A percentile compares a stretch with the other conserved stretches of the same genome.
Evolutionary conservation across 106 monocot genomes (phyloP).

Genomic region (Apostasia ramifera): DNA sequence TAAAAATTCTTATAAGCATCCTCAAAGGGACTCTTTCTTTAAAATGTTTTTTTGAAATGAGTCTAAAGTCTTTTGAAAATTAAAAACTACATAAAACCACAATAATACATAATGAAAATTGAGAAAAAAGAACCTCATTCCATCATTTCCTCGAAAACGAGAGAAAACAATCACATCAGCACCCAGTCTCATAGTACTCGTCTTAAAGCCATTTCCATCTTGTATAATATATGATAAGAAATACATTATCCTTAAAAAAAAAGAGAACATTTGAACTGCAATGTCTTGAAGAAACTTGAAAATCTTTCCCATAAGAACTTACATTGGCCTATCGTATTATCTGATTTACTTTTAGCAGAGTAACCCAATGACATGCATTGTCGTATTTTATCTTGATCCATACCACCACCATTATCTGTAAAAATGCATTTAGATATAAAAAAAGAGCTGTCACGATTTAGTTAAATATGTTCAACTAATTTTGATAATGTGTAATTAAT

Average conservation of each 20-base stretch:
- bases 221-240: conserved; percentile 7
- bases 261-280: background rate
- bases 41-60: no score
- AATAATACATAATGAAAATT: background rate
- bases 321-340: conserved; percentile 93
- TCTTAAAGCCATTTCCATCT: conserved; percentile 97
- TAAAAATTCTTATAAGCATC: no score
- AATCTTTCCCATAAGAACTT: conserved; percentile 6
- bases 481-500: no score
- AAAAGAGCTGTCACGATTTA: no score
- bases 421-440: conserved; percentile 5
- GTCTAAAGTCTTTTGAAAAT: background rate
- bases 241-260: background rate
- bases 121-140: conserved; percentile 38
- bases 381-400: conserved; percentile 80
- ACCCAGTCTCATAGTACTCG: conserved; percentile 94
- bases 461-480: no score
- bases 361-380: conserved; percentile 94
- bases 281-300: no score
- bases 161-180: conserved; percentile 92
- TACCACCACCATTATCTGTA: conserved; percentile 93
- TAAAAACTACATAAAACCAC: background rate
- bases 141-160: conserved; percentile 53
- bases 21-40: no score
- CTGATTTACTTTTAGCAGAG: conserved; percentile 68